Evolutionary conservation across 2,329 filamentous ascomycete genomes (phyloP).

Genomic region (Massarina eburnea): DNA sequence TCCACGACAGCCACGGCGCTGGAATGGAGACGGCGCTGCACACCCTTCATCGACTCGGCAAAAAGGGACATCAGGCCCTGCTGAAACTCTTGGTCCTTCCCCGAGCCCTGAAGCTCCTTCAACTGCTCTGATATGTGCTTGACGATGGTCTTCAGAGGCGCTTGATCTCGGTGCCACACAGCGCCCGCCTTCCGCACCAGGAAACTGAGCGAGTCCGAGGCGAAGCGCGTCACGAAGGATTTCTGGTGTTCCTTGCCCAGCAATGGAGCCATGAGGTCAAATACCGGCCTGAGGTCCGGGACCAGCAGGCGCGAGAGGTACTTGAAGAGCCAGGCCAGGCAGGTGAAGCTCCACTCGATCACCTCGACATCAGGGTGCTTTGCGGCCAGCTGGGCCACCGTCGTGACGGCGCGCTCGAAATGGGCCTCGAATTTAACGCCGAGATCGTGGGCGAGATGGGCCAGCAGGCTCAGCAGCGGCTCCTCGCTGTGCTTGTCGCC

Average conservation of each 20-base stretch:
- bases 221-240: constrained; percentile 85
- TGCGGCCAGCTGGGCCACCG: constrained; percentile 77
- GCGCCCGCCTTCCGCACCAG: constrained; percentile 85
- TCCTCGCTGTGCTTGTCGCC: constrained; percentile 81
- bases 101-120: constrained; percentile 53
- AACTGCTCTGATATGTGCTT: constrained; percentile 72
- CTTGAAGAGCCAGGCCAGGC: constrained; percentile 94
- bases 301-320: constrained; percentile 88
- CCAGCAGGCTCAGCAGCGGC: constrained; percentile 82
- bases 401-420: constrained; percentile 72
- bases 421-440: constrained; percentile 85
- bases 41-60: constrained; percentile 72
- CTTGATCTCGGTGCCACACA: constrained; percentile 70
- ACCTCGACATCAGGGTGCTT: constrained; percentile 79
- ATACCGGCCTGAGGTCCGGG: constrained; percentile 81
- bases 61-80: constrained; percentile 92
- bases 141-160: constrained; percentile 70
- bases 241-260: constrained; percentile 82
- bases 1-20: constrained; percentile 57
- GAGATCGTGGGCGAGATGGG: constrained; percentile 92
- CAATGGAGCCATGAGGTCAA: constrained; percentile 78
- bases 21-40: constrained; percentile 61
- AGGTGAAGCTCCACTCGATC: constrained; percentile 97
- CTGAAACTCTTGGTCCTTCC: constrained; percentile 70
- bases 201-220: constrained; percentile 93